phyloP scores from a whole-genome alignment of 225 moss, liverwort and hornwort species.

The Takakia lepidozioides region DNA sequence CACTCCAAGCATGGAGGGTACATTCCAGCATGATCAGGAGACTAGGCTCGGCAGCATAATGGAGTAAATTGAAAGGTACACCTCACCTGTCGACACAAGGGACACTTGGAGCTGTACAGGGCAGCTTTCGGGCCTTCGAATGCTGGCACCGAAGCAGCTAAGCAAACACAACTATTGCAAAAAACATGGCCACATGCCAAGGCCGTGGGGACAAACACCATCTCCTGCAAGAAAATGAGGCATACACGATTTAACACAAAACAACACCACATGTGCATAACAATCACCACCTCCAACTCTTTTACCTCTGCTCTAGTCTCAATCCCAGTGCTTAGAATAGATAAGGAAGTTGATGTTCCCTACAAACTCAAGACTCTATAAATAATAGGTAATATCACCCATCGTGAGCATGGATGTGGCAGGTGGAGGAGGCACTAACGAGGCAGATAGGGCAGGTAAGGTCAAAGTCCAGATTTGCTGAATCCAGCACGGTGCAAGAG shows the following conservation, averaged over 20 bases:
- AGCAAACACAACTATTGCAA: constrained; percentile 86
- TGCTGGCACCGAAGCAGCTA: constrained; percentile 56
- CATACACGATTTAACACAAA: too few relatives aligned
- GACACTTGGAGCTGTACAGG: constrained; percentile 43
- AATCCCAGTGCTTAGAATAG: neutral
- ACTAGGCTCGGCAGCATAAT: too few relatives aligned
- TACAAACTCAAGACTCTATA: too few relatives aligned
- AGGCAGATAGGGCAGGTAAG: constrained; percentile 85
- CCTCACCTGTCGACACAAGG: constrained; percentile 90
- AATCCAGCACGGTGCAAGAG: constrained; percentile 46
- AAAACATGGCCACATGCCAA: constrained; percentile 85
- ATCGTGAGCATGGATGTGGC: neutral
- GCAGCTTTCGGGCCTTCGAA: constrained; percentile 53
- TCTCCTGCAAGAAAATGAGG: constrained; percentile 62
- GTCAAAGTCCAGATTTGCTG: constrained; percentile 55
- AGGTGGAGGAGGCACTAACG: constrained; percentile 22
- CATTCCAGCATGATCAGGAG: too few relatives aligned
- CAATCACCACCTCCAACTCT: too few relatives aligned
- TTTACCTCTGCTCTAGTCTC: neutral
- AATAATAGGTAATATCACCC: neutral
- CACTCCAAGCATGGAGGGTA: too few relatives aligned
- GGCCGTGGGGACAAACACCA: constrained; percentile 72
- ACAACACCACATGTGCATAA: too few relatives aligned
- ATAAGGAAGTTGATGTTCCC: neutral
- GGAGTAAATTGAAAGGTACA: too few relatives aligned